A percentile compares a stretch with the other conserved stretches of the same genome.
Conservation (phyloP, 2,329 filamentous ascomycete genomes). For the Penicillium sp. region DNA sequence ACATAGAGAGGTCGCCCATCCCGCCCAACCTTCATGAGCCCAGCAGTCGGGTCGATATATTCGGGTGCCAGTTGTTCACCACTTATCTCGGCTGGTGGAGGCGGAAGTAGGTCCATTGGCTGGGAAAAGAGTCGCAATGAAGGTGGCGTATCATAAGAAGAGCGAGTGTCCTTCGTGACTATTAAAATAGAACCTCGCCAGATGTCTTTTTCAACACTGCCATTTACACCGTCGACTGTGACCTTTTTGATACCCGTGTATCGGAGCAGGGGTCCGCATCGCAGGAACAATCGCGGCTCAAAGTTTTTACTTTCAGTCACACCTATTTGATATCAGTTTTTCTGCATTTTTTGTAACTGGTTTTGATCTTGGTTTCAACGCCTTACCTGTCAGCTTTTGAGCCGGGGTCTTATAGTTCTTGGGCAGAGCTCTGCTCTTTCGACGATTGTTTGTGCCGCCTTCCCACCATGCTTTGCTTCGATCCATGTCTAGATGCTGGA, state of each 20-base stretch:
- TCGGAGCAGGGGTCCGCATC: conserved; percentile 86
- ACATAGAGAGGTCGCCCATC: conserved; percentile 87
- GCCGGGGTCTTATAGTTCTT: conserved; percentile 39
- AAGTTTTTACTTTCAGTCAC: conserved; percentile 66
- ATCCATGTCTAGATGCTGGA: conserved; percentile 54
- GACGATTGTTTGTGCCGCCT: conserved; percentile 51
- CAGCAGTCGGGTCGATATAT: conserved; percentile 87
- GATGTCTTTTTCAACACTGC: conserved; percentile 67
- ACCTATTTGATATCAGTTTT: conserved; percentile 37
- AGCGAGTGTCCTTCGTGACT: conserved; percentile 82
- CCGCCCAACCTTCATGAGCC: conserved; percentile 81
- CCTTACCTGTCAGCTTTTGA: conserved; percentile 39
- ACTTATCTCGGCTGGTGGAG: conserved; percentile 71
- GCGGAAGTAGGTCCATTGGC: conserved; percentile 78
- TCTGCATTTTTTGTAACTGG: background rate
- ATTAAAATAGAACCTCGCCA: conserved; percentile 98
- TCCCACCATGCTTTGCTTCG: conserved; percentile 79
- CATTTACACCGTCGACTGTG: conserved; percentile 37
- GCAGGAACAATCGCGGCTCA: conserved; percentile 80
- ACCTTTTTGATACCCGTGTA: conserved; percentile 80
- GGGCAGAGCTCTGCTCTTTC: conserved; percentile 51
- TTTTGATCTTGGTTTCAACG: background rate
- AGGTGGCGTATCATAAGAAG: conserved; percentile 78
- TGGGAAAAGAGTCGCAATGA: conserved; percentile 84
- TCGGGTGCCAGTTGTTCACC: conserved; percentile 70